These are phyloP conservation scores for Begonia masoniana DNA, from an alignment of 306 rosid species.

Conservation along the genomic window DNA sequence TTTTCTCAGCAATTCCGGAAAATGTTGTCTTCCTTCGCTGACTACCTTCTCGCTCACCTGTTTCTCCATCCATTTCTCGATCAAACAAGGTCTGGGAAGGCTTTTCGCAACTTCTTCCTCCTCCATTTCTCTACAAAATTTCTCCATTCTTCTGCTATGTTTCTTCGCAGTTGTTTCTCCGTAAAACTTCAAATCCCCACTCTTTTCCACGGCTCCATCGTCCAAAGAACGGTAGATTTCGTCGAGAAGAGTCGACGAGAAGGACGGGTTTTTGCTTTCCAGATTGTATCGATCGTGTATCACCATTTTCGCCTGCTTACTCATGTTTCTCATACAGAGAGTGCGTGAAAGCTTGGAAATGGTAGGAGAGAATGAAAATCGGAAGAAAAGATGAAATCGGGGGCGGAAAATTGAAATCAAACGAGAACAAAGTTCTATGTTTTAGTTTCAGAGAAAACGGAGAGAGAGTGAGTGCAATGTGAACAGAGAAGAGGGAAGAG, in stretches of 20 bases:
- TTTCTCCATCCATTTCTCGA: slow-evolving; percentile 48
- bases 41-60: slow-evolving; percentile 16
- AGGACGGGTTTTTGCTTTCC: slow-evolving; percentile 36
- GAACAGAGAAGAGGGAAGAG: slow-evolving; percentile 12
- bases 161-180: slow-evolving; percentile 18
- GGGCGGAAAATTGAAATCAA: no score
- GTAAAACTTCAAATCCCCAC: slow-evolving; percentile 22
- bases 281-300: slow-evolving; percentile 15
- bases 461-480: slow-evolving; percentile 22
- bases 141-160: slow-evolving; percentile 25
- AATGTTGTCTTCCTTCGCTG: slow-evolving; percentile 6
- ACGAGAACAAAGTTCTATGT: no score
- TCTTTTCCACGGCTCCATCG: slow-evolving; percentile 19
- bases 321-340: slow-evolving; percentile 23
- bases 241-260: slow-evolving; percentile 72
- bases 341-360: neutral
- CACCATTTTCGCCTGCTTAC: slow-evolving; percentile 14
- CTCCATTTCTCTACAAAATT: slow-evolving; percentile 6
- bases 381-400: no score
- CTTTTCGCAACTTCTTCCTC: slow-evolving; percentile 15
- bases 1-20: slow-evolving; percentile 18
- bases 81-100: slow-evolving; percentile 25
- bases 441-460: no score
- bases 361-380: neutral
- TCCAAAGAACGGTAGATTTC: slow-evolving; percentile 77